Evolutionary conservation across 148 eudicot species (phyloP).

Genomic region (Persicaria maculosa): DNA sequence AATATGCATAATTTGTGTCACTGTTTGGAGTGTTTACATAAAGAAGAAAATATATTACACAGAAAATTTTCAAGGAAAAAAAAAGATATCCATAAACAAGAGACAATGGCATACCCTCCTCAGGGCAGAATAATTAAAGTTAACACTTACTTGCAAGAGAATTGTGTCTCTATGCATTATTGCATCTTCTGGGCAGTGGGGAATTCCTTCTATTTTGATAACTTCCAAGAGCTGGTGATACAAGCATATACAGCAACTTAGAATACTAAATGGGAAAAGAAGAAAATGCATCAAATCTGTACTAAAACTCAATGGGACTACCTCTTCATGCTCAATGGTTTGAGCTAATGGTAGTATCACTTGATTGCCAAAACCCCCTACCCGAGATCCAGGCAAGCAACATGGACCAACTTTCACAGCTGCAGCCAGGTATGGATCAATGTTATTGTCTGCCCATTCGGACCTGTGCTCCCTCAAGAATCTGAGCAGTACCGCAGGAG

Average conservation of each 20-base stretch:
- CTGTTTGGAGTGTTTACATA: not conserved
- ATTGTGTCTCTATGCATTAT: slow-evolving; percentile 79
- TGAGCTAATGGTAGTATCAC: slow-evolving; percentile 91
- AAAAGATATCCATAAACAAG: not conserved
- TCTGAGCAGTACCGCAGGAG: slow-evolving; percentile 87
- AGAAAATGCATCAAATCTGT: not conserved
- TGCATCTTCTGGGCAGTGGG: slow-evolving; percentile 61
- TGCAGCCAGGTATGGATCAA: slow-evolving; percentile 85
- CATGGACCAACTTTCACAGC: slow-evolving; percentile 88
- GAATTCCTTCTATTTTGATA: slow-evolving; percentile 75
- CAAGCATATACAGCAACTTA: slow-evolving; percentile 6
- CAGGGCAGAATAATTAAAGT: not conserved
- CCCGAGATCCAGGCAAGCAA: slow-evolving; percentile 64
- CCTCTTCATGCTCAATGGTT: slow-evolving; percentile 96
- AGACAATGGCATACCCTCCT: not conserved
- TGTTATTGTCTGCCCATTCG: slow-evolving; percentile 94
- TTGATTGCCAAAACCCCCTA: slow-evolving; percentile 76
- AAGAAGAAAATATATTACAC: not conserved
- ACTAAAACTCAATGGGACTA: slow-evolving; percentile 8
- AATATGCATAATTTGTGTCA: not conserved
- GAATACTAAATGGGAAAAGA: not conserved
- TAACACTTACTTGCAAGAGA: slow-evolving; percentile 65
- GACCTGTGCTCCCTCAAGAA: slow-evolving; percentile 94
- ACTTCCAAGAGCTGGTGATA: slow-evolving; percentile 65
- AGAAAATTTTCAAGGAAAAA: not conserved